Evolutionary conservation across 495 filamentous ascomycete genomes (phyloP), one percentile per base, ranked within the genome.

Genomic region (Patellaria atrata): DNA sequence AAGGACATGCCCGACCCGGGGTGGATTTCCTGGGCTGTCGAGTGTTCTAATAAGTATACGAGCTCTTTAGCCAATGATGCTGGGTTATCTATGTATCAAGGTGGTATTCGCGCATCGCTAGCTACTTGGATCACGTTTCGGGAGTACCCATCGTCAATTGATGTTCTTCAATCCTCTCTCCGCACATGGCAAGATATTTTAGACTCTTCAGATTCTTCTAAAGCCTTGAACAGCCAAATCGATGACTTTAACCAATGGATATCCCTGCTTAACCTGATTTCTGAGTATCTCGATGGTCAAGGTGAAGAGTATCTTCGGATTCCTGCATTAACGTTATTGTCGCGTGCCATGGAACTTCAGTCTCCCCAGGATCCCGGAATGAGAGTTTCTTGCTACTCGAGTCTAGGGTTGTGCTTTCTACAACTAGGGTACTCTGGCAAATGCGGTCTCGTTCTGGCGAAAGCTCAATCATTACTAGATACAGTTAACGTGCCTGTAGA

Each of bases 201-300:
- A 14, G 57, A 62, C 14, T 37, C 52, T 28, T 70, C 67, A 30
- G 35, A 55, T 13, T 62, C 67, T 27, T 63, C 56, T 50, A 45
- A 59, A 7, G 58, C 68, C 1, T 47, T 91, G 12, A 37, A 63
- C n/a, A 48, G 52, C 8, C 54, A 55, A n/a, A 51, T 92, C 22
- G 73, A 81, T 34, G 71, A 84, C 42, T 48, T 69, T 4, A 57
- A 66, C 4, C 63, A 66, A 14, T 70, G 75, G 34, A 38, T 79
- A 8, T 46, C 62, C 22, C 75, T 82, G 36, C 61, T 92, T 8
- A 67, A 73, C 38, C 65, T 72, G 2, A 48, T 85, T n/a, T 67
- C 72, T 13, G 79, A 93, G 35, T 91, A 80, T 45, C 64, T 82
- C 1, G 75, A 77, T 22, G 77, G 86, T 48, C 78, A 79, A 37